phyloP scores from a whole-genome alignment of 2,329 filamentous ascomycete species.

The Alternaria brassicicola region DNA sequence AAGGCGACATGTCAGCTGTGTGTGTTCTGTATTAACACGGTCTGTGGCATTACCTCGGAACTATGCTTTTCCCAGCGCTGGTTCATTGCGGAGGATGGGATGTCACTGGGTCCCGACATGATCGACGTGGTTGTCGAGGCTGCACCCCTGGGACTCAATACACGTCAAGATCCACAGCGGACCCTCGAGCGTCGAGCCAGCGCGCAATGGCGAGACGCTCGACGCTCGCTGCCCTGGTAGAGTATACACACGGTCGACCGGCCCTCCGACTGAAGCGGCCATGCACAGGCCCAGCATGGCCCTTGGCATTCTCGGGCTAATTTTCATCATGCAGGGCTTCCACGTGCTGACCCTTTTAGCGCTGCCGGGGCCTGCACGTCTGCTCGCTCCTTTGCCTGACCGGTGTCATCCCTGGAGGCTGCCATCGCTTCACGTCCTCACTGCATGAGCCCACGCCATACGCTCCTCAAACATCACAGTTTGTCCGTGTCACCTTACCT shows the following conservation, averaged over 20 bases:
- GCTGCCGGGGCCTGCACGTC: conserved; percentile 9
- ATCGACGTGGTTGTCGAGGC: conserved; percentile 15
- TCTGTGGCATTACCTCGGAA: conserved; percentile 14
- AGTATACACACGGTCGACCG: conserved; percentile 1
- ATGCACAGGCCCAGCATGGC: conserved; percentile 3
- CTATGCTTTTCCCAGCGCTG: conserved; percentile 6
- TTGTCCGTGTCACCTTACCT: conserved; percentile 20
- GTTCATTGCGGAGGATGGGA: conserved; percentile 7
- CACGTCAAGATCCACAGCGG: conserved; percentile 9
- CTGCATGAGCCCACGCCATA: conserved; percentile 22
- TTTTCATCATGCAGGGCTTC: conserved; percentile 26
- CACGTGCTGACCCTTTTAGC: conserved; percentile 32
- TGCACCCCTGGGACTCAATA: neutral
- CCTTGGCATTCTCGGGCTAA: conserved; percentile 15
- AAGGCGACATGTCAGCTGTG: conserved; percentile 3
- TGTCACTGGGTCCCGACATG: conserved; percentile 13
- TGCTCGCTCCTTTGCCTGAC: conserved; percentile 4
- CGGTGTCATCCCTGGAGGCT: conserved; percentile 15
- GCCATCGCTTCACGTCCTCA: conserved; percentile 21
- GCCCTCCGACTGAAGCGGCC: conserved; percentile 11
- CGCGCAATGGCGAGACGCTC: neutral
- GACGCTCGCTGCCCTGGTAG: conserved; percentile 1
- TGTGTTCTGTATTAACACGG: conserved; percentile 1
- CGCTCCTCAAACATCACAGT: conserved; percentile 29
- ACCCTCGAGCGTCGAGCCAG: conserved; percentile 5